Base-by-base conservation (phyloP, 2,329 filamentous ascomycete species). In the Myriosclerotinia curreyana region DNA sequence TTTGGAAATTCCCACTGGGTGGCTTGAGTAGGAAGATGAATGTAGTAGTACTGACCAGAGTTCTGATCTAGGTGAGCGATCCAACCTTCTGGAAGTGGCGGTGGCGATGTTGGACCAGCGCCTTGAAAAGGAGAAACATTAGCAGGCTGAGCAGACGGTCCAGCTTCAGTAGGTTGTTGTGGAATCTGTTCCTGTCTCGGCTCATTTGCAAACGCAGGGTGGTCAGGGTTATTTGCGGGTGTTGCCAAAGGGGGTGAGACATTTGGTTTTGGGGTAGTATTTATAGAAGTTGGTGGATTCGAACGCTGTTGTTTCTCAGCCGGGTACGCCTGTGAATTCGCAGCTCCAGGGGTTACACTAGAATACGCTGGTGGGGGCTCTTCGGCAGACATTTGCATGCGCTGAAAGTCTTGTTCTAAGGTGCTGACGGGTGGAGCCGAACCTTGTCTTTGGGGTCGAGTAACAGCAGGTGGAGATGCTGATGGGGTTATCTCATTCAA, bases 1-100 rank as follows among this genome's bases (percentile, higher is more conserved):
- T 97, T 98, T 36, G 95, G 95, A 70, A 98, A 98, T 73, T 99
- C 95, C 95, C 95, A 99, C 75, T 99, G 95, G 0, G 95, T 99
- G 3, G 93, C 92, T 74, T 98, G 95, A 0, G 91, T 93, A 1
- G 93, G 90, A 38, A 99, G 82, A 75, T 99, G 95, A 66, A 99
- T 99, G 74, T 99, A 99, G 76, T 99, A 99, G 77, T 98, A 99
- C 74, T 98, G 94, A 1, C 95, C 95, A 2, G 94, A 98, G 74
- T 90, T 96, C 69, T 92, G 90, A 75, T 99, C 95, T 5, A 98
- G 82, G 75, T 98, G 95, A 25, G 95, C 92, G 73, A 99, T 98
- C 95, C 95, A 99, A 42, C 95, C 95, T 78, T 99, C 95, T 7
- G 95, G 95, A 20, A 99, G 82, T 2, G 94, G 95, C 28, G 95